Conservation (phyloP, 495 filamentous ascomycete genomes). For the Elaphomyces granulatus region DNA sequence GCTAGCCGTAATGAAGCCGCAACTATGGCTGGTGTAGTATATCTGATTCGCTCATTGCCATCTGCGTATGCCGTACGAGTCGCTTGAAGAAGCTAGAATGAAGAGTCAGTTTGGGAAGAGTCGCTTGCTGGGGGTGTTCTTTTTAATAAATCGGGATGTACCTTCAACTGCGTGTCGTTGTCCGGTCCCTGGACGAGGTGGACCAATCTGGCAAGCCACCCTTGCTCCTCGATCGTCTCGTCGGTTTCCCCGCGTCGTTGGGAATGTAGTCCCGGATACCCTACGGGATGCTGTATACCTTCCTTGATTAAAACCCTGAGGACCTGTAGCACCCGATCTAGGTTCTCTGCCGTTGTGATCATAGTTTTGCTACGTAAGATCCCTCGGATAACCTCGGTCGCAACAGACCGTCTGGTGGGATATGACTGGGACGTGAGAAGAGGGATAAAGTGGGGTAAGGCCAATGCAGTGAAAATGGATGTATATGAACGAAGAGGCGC, state of each 20-base stretch:
- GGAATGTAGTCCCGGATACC: conserved; percentile 64
- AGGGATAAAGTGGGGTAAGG: conserved; percentile 80
- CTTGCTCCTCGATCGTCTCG: conserved; percentile 94
- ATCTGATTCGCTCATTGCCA: conserved; percentile 88
- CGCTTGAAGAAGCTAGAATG: conserved; percentile 64
- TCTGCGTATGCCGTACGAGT: conserved; percentile 78
- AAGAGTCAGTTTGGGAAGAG: conserved; percentile 20
- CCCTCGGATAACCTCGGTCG: conserved; percentile 67
- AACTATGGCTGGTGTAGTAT: conserved; percentile 83
- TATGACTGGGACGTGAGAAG: conserved; percentile 88
- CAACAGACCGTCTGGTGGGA: conserved; percentile 76
- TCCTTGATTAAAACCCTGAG: conserved; percentile 85
- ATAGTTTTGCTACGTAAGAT: conserved; percentile 65
- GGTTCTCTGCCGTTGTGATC: conserved; percentile 59
- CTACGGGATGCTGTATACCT: conserved; percentile 67
- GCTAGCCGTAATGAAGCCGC: conserved; percentile 85
- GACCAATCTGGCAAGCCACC: conserved; percentile 82
- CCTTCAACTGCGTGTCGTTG: conserved; percentile 88
- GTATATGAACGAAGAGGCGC: conserved; percentile 79
- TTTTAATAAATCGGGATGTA: too few species aligned
- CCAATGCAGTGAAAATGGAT: conserved; percentile 84
- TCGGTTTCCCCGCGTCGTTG: conserved; percentile 65
- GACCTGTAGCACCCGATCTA: conserved; percentile 80
- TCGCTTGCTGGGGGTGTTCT: too few species aligned
- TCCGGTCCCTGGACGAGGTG: conserved; percentile 71